Conservation (phyloP, 2,329 filamentous ascomycete species). For the Fusarium ramigenum region DNA sequence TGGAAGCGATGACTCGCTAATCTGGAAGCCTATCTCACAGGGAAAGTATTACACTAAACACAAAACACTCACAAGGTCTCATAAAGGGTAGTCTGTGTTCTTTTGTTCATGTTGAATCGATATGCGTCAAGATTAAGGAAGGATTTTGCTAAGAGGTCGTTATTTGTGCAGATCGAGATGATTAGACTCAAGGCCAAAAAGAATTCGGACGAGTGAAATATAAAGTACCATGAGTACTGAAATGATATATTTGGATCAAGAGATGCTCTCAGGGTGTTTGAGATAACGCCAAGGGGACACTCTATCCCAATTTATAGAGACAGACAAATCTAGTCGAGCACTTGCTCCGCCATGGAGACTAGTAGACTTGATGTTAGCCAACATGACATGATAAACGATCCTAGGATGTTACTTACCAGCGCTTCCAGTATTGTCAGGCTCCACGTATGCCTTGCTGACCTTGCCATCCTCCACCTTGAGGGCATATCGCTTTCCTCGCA, state of each 20-base stretch:
- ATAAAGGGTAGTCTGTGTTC: too few relatives aligned
- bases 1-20: not conserved
- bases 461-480: constrained; percentile 85
- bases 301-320: not conserved
- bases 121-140: not conserved
- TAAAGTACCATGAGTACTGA: too few relatives aligned
- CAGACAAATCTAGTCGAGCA: constrained; percentile 21
- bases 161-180: not conserved
- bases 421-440: constrained; percentile 88
- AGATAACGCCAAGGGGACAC: not conserved
- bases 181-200: not conserved
- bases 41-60: not conserved
- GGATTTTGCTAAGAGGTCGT: not conserved
- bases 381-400: not conserved
- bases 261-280: not conserved
- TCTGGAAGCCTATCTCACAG: not conserved
- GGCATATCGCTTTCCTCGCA: constrained; percentile 88
- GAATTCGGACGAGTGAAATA: not conserved
- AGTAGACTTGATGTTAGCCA: not conserved
- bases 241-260: not conserved
- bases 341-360: constrained; percentile 41
- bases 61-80: not conserved
- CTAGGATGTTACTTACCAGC: constrained; percentile 66
- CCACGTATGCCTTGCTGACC: constrained; percentile 82
- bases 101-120: not conserved